Evolutionary conservation across 306 rosid species (phyloP), one percentile per base, ranked within the genome.

Genomic region (Dalbergia oliveri): DNA sequence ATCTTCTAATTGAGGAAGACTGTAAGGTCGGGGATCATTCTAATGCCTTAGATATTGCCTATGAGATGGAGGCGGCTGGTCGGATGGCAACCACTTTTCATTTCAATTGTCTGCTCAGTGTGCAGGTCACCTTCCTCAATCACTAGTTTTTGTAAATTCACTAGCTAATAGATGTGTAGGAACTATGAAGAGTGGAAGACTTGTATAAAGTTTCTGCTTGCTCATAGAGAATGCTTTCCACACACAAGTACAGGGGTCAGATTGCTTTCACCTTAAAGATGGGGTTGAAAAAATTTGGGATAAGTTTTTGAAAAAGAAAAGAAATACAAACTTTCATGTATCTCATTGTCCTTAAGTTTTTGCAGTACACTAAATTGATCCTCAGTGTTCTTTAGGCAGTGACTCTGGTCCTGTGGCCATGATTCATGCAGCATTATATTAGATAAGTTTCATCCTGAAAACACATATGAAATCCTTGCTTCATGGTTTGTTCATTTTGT

Each of bases 31-130:
- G 97, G 72, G 98, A 94, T 75, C 98, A 94, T 83, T 88, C 97
- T 57, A 94, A 94, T 88, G 98, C 98, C 12, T 83, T 94, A 45
- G 98, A 94, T 9, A 87, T 91, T 79, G 76, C 95, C 8, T 90
- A 94, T 51, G 97, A 94, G 84, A 94, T 94, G 99, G 99, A 94
- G 85, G 94, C 97, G 4, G 97, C 97, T 16, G 99, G 99, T 62
- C 84, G 97, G 81, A 94, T 93, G 97, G 99, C 99, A 50, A 91
- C 99, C 8, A 94, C 99, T 11, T 93, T 90, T 75, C 99, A 94
- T 81, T 94, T 88, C 86, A 94, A 94, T 87, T 91, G 95, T 82
- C 81, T 84, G 65, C 97, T 94, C 51, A 91, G 97, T 80, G 97
- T 94, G 83, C 99, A 94, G 99, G 99, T 92, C 54, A 73, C 59